Evolutionary conservation across 1,284 basidiomycete genomes (phyloP).

Genomic region (Trametes hirsuta): DNA sequence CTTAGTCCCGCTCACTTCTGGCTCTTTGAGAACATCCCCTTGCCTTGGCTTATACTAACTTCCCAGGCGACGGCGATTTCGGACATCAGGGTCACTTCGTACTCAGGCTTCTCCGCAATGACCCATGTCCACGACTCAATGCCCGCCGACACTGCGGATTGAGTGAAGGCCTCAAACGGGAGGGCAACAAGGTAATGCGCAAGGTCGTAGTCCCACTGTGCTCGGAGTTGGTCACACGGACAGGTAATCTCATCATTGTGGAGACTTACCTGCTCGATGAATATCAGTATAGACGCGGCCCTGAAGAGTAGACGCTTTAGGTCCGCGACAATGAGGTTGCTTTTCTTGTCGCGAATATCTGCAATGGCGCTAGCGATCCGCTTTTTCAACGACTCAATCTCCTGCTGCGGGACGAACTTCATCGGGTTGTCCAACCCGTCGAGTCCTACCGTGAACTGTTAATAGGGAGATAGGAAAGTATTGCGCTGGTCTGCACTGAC

Average conservation of each 20-base stretch:
- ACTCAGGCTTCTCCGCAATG: constrained; percentile 83
- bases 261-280: constrained; percentile 61
- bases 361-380: constrained; percentile 72
- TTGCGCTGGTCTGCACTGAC: constrained; percentile 36
- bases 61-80: constrained; percentile 92
- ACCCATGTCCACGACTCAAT: constrained; percentile 98
- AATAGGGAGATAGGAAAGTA: not conserved
- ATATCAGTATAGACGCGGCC: constrained; percentile 81
- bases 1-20: constrained; percentile 65
- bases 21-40: constrained; percentile 81
- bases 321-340: constrained; percentile 76
- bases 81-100: constrained; percentile 78
- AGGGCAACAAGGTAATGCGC: constrained; percentile 88
- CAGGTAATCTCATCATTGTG: not conserved
- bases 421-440: constrained; percentile 12
- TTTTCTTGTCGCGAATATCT: constrained; percentile 73
- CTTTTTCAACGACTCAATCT: constrained; percentile 50
- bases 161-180: constrained; percentile 90
- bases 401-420: constrained; percentile 28
- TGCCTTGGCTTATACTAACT: constrained; percentile 74
- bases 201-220: constrained; percentile 83
- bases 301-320: constrained; percentile 87
- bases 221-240: not conserved
- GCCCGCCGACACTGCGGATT: constrained; percentile 83
- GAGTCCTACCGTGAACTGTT: not conserved